Base-by-base conservation (phyloP, 2,329 filamentous ascomycete species). In the Stromatinia cepivora region DNA sequence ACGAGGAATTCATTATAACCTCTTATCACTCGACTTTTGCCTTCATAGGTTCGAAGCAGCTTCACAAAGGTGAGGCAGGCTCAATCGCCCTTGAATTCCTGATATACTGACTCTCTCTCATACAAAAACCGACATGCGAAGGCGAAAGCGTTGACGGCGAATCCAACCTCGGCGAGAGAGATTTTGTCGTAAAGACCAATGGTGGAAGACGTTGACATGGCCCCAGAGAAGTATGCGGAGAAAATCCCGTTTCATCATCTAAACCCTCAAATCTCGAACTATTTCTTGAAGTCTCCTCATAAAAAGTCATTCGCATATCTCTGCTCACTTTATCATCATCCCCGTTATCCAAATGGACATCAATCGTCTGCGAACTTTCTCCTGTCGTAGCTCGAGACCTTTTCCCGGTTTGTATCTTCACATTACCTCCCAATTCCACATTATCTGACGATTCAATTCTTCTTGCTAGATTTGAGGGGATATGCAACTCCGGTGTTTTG, bases 81-180 rank as follows among this genome's bases (percentile, higher is more conserved):
- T n/a, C n/a, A 36, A 58, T 4, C 7, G 25, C 34, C n/a, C 25
- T 58, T 13, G 56, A 58, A 58, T 58, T 20, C 34, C 56, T 39
- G 15, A 25, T 42, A 15, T 58, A 58, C 22, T 58, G 56, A n/a
- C 56, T 58, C 3, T 58, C 56, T 15, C 56, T 39, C 56, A 58
- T 58, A 42, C 34, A 58, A 13, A 36, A 58, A 0, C 34, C 56
- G 34, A 58, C 56, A 58, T 58, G 56, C 8, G 56, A 58, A 39
- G 34, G 56, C 13, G 56, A 58, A 39, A 42, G 56, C 0, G 56
- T 25, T 25, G 56, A 25, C 4, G 56, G 56, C 56, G 56, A 39
- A 25, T 11, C 7, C 36, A 39, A 17, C 9, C 34, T 58, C 20
- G 13, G 34, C 22, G 56, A 17, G 56, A 58, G 34, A 39, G 34